These are phyloP conservation scores for Exophiala calicioides DNA, from an alignment of 2,329 filamentous ascomycete genomes.

Conservation along the genomic window DNA sequence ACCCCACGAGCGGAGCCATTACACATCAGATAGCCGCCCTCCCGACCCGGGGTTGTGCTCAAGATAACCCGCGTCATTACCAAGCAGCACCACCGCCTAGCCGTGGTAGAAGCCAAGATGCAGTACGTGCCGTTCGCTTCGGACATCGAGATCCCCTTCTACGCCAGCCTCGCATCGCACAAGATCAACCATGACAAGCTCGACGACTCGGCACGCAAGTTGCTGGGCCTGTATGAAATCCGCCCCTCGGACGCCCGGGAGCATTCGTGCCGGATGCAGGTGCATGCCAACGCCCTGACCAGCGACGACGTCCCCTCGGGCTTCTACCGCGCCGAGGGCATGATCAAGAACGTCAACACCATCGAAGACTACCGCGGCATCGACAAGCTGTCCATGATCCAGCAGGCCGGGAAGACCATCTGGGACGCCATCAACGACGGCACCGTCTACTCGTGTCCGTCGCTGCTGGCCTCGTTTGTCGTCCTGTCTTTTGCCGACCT, in stretches of 20 bases:
- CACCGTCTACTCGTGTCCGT: slow-evolving; percentile 92
- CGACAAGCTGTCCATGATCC: slow-evolving; percentile 76
- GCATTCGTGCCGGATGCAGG: slow-evolving; percentile 83
- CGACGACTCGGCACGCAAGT: slow-evolving; percentile 83
- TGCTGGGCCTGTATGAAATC: slow-evolving; percentile 88
- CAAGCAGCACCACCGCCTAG: no score
- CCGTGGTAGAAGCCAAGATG: slow-evolving; percentile 45
- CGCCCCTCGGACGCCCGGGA: slow-evolving; percentile 69
- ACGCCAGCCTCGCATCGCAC: slow-evolving; percentile 82
- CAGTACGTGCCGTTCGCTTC: slow-evolving; percentile 89
- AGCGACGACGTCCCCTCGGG: slow-evolving; percentile 74
- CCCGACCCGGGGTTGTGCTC: no score
- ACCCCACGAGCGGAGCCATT: no score
- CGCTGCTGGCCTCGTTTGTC: slow-evolving; percentile 83
- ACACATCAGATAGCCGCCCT: no score
- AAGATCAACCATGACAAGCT: slow-evolving; percentile 98
- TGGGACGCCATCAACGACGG: slow-evolving; percentile 98
- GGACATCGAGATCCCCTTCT: slow-evolving; percentile 94
- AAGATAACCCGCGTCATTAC: background rate
- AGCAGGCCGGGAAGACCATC: slow-evolving; percentile 80
- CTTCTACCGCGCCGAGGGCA: slow-evolving; percentile 82
- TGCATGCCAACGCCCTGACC: slow-evolving; percentile 81
- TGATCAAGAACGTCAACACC: slow-evolving; percentile 95
- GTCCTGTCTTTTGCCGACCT: slow-evolving; percentile 92
- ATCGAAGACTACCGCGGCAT: slow-evolving; percentile 86